phyloP scores from a whole-genome alignment of 108 stramenopile species.

The Nannochloropsis granulata region DNA sequence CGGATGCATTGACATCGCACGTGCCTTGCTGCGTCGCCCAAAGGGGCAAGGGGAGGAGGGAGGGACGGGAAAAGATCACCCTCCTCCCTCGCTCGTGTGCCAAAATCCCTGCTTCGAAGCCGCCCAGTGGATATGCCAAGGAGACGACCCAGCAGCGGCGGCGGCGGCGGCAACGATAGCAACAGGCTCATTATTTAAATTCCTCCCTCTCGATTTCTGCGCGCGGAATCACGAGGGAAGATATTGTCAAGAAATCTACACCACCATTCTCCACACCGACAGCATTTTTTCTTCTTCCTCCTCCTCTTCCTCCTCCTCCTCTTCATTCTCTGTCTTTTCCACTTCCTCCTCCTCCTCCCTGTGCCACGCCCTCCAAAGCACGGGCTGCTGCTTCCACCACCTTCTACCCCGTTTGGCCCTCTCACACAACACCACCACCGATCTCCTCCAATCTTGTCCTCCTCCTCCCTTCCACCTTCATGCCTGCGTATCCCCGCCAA shows the following conservation, averaged over 20 bases:
- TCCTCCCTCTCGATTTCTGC: neutral
- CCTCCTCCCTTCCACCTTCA: neutral
- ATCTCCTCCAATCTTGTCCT: neutral
- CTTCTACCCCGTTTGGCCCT: neutral
- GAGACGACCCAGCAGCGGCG: neutral
- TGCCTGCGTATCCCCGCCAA: neutral
- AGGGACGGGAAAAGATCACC: neutral
- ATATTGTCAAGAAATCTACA: neutral
- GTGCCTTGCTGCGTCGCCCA: neutral
- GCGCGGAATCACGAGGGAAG: neutral
- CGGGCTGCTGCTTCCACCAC: neutral
- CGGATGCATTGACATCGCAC: neutral
- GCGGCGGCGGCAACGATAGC: neutral
- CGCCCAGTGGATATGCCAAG: neutral
- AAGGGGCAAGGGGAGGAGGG: neutral
- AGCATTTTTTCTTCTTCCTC: neutral
- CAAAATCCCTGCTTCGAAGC: neutral
- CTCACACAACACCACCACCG: neutral
- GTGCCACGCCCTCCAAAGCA: neutral
- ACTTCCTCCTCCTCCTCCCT: neutral
- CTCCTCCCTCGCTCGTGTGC: neutral
- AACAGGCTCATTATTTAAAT: neutral
- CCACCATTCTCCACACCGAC: neutral
- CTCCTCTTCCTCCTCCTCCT: neutral
- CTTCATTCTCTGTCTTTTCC: neutral